These are phyloP conservation scores for Dichotomopilus funicola DNA, from an alignment of 2,329 filamentous ascomycete species.

Conservation along the genomic window DNA sequence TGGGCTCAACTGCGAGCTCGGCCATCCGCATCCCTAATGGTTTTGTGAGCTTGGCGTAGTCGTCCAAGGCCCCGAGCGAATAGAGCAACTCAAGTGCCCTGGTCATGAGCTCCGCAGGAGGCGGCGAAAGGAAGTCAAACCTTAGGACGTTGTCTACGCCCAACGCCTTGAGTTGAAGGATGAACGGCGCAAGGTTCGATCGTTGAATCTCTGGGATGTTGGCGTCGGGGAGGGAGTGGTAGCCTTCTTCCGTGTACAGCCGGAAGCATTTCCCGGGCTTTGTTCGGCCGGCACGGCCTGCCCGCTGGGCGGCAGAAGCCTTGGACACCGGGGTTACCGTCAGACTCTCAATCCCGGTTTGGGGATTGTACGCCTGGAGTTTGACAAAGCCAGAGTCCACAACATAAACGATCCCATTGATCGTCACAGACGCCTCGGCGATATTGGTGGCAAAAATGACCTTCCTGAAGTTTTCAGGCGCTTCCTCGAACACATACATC, in stretches of 20 bases:
- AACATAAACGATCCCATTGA: conserved; percentile 86
- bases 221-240: conserved; percentile 57
- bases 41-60: conserved; percentile 82
- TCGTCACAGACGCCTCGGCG: conserved; percentile 91
- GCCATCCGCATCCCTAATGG: conserved; percentile 89
- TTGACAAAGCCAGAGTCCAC: conserved; percentile 90
- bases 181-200: conserved; percentile 78
- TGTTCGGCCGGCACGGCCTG: conserved; percentile 83
- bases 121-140: conserved; percentile 82
- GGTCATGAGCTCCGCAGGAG: conserved; percentile 75
- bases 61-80: conserved; percentile 77
- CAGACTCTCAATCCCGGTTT: conserved; percentile 79
- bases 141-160: conserved; percentile 91
- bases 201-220: conserved; percentile 88
- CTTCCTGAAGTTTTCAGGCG: conserved; percentile 76
- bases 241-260: conserved; percentile 76
- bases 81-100: conserved; percentile 84
- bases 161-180: conserved; percentile 88
- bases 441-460: conserved; percentile 94
- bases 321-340: conserved; percentile 78
- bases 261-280: conserved; percentile 90
- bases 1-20: conserved; percentile 85
- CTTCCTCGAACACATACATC: conserved; percentile 86
- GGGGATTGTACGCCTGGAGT: conserved; percentile 75
- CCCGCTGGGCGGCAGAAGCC: conserved; percentile 85